Base-by-base conservation (phyloP, 208 protist species). In the Histomonas meleagridis region DNA sequence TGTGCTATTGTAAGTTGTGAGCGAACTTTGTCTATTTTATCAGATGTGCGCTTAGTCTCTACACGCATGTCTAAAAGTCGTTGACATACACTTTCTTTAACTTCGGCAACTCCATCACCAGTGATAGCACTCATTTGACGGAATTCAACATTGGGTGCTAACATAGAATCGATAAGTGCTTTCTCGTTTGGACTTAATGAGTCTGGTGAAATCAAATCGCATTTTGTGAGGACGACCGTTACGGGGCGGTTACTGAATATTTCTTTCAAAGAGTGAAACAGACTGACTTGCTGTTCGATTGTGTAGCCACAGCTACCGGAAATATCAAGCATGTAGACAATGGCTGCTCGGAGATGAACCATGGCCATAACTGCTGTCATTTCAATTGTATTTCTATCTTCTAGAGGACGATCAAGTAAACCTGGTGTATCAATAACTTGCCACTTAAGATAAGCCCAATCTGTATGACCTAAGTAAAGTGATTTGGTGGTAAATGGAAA, bases 401-500 rank as follows among this genome's bases (percentile, higher is more conserved):
- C 98, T 7, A 99, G 95, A 21, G 98, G 97, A 93, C 99, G 97
- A 94, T 99, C 98, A 2, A 94, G 92, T 51, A 93, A 76, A 94
- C 99, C 99, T 26, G 99, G 99, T 26, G 98, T 99, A 95, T 99
- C 99, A 92, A 99, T 99, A 4, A 99, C 97, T 95, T 99, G 98
- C 98, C 98, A 99, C 16, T 96, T 96, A 43, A 98, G 91, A 94
- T 99, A 98, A 92, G 98, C 97, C 95, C 98, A 99, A 93, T 99
- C 98, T 5, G 96, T 98, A 94, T 99, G 98, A 48, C 99, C 99
- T 55, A 99, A 97, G 94, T 99, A 99, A 40, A 99, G 96, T 57
- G 98, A 99, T 95, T 99, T 99, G 16, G 99, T 99, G 14, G 98
- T 99, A 95, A 99, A 99, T 38, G 98, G 97, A 94, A 99, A 99